phyloP scores from a whole-genome alignment of 2,329 filamentous ascomycete genomes.

The Lasiodiplodia sp. region DNA sequence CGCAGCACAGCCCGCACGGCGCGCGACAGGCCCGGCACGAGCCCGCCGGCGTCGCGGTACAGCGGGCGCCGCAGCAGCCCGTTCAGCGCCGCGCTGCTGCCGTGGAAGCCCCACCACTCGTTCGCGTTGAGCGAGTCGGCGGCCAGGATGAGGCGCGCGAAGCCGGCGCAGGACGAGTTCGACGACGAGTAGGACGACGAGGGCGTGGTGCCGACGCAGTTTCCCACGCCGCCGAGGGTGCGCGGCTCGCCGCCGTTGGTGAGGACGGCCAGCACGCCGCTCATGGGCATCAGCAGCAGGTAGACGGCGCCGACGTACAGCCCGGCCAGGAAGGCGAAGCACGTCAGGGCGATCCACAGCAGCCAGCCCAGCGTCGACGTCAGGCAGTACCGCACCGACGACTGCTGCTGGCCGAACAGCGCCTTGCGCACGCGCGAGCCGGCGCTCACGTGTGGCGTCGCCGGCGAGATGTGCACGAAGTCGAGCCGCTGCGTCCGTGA shows the following conservation, averaged over 20 bases:
- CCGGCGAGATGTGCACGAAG: constrained; percentile 3
- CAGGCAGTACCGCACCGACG: constrained; percentile 7
- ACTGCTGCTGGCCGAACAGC: constrained; percentile 1
- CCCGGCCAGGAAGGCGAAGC: constrained; percentile 2
- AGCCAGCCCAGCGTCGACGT: constrained; percentile 11
- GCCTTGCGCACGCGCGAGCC: not conserved
- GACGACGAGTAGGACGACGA: not conserved
- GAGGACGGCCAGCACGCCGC: constrained; percentile 4
- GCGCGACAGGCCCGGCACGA: not conserved
- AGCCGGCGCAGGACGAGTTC: not conserved
- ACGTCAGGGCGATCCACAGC: constrained; percentile 1
- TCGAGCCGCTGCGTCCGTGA: constrained; percentile 12
- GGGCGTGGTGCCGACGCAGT: too few species aligned
- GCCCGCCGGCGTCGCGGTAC: constrained; percentile 1
- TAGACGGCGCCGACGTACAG: constrained; percentile 1
- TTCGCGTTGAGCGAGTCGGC: constrained; percentile 9
- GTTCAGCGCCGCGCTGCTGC: constrained; percentile 1
- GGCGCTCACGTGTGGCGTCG: not conserved
- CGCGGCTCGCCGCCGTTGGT: constrained; percentile 17
- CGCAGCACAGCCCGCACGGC: constrained; percentile 1
- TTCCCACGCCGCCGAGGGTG: not conserved
- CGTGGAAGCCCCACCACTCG: constrained; percentile 23
- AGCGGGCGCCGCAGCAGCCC: constrained; percentile 4
- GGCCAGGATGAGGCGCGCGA: not conserved
- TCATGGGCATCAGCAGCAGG: constrained; percentile 18